These are phyloP conservation scores for Aspergillus pseudonomiae DNA, from an alignment of 2,329 filamentous ascomycete species.

Conservation along the genomic window DNA sequence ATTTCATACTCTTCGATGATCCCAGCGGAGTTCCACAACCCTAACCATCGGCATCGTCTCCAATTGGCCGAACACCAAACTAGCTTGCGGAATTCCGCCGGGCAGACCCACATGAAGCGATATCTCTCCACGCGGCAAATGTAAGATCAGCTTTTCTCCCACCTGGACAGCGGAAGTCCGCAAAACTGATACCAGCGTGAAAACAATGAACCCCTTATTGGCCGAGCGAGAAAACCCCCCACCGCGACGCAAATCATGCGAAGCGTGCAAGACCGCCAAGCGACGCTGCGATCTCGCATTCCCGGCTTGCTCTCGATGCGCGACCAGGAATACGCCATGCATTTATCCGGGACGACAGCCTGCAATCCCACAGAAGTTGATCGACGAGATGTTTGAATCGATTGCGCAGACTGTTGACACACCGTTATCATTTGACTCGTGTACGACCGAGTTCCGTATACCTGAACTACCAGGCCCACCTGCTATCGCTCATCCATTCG, in stretches of 20 bases:
- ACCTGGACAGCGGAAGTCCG: background rate
- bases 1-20: too few species aligned
- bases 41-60: background rate
- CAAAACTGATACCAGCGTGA: background rate
- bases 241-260: conserved; percentile 57
- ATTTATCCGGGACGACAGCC: conserved; percentile 44
- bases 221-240: conserved; percentile 48
- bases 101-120: background rate
- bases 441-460: background rate
- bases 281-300: conserved; percentile 58
- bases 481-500: background rate
- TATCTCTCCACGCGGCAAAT: background rate
- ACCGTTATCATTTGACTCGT: background rate
- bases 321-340: conserved; percentile 52
- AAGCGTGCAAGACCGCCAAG: conserved; percentile 60
- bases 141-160: background rate
- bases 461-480: background rate
- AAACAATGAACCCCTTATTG: conserved; percentile 23
- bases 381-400: background rate
- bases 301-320: conserved; percentile 58
- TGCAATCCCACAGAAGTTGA: background rate
- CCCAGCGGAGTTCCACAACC: conserved; percentile 11
- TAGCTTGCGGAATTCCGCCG: conserved; percentile 17
- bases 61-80: background rate
- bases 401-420: background rate